Evolutionary conservation across 2,329 filamentous ascomycete genomes (phyloP).

Genomic region (Monilinia vaccinii-corymbosi): DNA sequence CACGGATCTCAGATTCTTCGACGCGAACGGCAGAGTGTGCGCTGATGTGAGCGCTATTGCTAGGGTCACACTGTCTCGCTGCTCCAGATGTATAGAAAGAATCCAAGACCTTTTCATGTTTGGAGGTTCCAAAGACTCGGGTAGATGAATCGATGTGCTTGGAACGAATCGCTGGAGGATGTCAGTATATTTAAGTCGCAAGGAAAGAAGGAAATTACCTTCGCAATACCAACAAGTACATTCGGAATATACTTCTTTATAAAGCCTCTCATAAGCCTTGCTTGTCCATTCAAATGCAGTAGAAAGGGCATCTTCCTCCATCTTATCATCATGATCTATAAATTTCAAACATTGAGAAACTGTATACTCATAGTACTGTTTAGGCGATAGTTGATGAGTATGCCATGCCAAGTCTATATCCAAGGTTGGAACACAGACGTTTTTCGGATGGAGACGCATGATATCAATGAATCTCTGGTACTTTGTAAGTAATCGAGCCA

Average conservation of each 20-base stretch:
- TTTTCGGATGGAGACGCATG: slow-evolving; percentile 38
- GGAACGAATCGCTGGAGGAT: slow-evolving; percentile 42
- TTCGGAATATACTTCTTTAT: slow-evolving; percentile 59
- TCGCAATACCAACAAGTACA: slow-evolving; percentile 85
- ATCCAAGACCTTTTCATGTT: slow-evolving; percentile 38
- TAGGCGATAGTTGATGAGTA: slow-evolving; percentile 62
- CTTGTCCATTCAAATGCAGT: slow-evolving; percentile 64
- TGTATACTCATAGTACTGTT: slow-evolving; percentile 52
- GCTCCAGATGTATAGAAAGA: slow-evolving; percentile 40
- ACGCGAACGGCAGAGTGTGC: slow-evolving; percentile 57
- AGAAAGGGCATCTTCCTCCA: slow-evolving; percentile 57
- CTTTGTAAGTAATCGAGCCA: slow-evolving; percentile 54
- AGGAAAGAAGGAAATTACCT: slow-evolving; percentile 28
- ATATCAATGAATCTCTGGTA: slow-evolving; percentile 56
- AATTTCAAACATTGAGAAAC: slow-evolving; percentile 42
- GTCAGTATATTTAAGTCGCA: background rate
- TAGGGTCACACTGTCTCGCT: slow-evolving; percentile 42
- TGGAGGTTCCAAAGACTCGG: slow-evolving; percentile 37
- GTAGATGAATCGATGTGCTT: slow-evolving; percentile 41
- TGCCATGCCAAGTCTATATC: slow-evolving; percentile 75
- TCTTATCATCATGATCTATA: slow-evolving; percentile 78
- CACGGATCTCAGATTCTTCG: slow-evolving; percentile 16
- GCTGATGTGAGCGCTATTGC: slow-evolving; percentile 60
- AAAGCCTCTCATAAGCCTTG: slow-evolving; percentile 57
- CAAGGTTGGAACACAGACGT: slow-evolving; percentile 58